phyloP scores from a whole-genome alignment of 2,329 filamentous ascomycete species.

The Trichoderma endophyticum region DNA sequence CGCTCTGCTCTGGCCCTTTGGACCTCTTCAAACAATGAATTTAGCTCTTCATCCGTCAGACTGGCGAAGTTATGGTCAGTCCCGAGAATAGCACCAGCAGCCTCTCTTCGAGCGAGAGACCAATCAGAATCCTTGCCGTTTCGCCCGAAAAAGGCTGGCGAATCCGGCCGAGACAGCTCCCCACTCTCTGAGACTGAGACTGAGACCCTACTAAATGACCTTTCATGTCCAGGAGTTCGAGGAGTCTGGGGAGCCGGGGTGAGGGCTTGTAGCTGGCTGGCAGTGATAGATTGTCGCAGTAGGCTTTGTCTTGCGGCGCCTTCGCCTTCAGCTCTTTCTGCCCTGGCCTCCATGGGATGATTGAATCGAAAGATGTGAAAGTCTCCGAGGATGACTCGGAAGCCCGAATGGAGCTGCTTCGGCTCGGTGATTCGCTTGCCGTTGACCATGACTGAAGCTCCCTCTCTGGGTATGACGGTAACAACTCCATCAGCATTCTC shows the following conservation, averaged over 20 bases:
- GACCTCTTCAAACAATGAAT: slow-evolving; percentile 89
- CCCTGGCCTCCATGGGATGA: slow-evolving; percentile 91
- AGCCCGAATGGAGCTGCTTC: slow-evolving; percentile 83
- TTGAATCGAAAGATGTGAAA: slow-evolving; percentile 99
- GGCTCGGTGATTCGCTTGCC: slow-evolving; percentile 84
- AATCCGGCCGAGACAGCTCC: slow-evolving; percentile 69
- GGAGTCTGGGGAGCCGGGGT: slow-evolving; percentile 51
- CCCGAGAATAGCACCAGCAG: slow-evolving; percentile 85
- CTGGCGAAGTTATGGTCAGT: slow-evolving; percentile 88
- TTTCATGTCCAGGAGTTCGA: slow-evolving; percentile 62
- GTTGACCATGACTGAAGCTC: slow-evolving; percentile 98
- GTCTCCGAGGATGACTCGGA: slow-evolving; percentile 91
- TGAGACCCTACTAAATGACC: slow-evolving; percentile 75
- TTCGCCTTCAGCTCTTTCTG: slow-evolving; percentile 78
- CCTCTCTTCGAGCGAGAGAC: slow-evolving; percentile 89
- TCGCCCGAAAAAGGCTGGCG: slow-evolving; percentile 65
- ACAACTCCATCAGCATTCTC: slow-evolving; percentile 89
- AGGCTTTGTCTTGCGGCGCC: slow-evolving; percentile 57
- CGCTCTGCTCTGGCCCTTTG: slow-evolving; percentile 78
- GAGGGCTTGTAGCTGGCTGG: slow-evolving; percentile 53
- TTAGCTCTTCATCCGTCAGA: slow-evolving; percentile 89
- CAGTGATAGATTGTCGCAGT: slow-evolving; percentile 75
- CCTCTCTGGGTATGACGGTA: slow-evolving; percentile 83
- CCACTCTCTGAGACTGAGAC: slow-evolving; percentile 82
- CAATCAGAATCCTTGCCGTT: slow-evolving; percentile 83